Evolutionary conservation across 176 grass and related monocot species (phyloP).

Genomic region (Juncus inflexus): DNA sequence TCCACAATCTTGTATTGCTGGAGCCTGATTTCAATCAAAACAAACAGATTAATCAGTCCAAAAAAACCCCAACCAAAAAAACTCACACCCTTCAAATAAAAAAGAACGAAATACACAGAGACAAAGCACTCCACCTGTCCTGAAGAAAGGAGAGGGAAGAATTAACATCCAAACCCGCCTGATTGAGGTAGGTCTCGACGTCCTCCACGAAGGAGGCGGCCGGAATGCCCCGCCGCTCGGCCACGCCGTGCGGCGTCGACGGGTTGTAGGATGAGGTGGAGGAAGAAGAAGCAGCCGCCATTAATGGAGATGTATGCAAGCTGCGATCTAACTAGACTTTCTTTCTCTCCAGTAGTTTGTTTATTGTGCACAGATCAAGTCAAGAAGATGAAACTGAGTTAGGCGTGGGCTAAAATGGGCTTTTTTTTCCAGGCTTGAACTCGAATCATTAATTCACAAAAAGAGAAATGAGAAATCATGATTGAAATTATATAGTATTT

Average conservation of each 20-base stretch:
- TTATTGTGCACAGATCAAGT: no score
- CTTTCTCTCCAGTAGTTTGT: no score
- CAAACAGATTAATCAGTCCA: not conserved
- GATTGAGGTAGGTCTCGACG: conserved; percentile 74
- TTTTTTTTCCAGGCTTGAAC: no score
- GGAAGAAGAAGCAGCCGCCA: conserved; percentile 42
- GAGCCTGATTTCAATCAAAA: conserved; percentile 38
- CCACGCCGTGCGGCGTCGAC: conserved; percentile 29
- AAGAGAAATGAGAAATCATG: no score
- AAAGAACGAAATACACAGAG: conserved; percentile 10
- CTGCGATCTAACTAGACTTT: no score
- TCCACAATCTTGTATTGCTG: conserved; percentile 96
- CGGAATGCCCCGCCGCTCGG: conserved; percentile 72
- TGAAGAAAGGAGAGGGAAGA: conserved; percentile 91
- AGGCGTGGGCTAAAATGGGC: no score
- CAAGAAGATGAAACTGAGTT: no score
- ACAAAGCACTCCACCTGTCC: conserved; percentile 49
- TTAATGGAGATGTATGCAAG: conserved; percentile 11
- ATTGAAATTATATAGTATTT: no score
- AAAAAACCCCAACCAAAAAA: not conserved
- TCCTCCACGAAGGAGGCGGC: conserved; percentile 90
- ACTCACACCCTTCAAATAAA: no score
- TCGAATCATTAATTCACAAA: no score
- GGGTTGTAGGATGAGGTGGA: conserved; percentile 19
- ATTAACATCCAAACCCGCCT: conserved; percentile 84